These are phyloP conservation scores for Lasiodiplodia sp. DNA, from an alignment of 2,329 filamentous ascomycete genomes.

Conservation along the genomic window DNA sequence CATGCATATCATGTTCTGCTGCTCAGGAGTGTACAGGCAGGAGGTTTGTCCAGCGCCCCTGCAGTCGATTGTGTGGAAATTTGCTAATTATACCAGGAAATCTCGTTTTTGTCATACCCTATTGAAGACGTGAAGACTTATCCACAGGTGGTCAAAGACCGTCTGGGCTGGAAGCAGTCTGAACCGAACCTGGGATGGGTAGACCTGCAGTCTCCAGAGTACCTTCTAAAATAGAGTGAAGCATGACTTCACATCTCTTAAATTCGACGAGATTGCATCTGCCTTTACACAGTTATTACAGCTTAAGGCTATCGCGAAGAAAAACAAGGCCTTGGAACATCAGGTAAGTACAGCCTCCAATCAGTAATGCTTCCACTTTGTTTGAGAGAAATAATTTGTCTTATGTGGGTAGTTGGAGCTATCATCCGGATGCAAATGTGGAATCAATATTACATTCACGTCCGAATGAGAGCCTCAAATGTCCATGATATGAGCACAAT, in stretches of 20 bases:
- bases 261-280: background rate
- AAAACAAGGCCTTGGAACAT: too few species aligned
- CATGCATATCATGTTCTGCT: conserved; percentile 52
- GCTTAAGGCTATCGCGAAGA: too few species aligned
- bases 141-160: conserved; percentile 46
- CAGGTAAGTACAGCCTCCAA: too few species aligned
- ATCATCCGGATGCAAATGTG: too few species aligned
- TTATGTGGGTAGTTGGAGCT: too few species aligned
- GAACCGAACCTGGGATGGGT: conserved; percentile 53
- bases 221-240: conserved; percentile 32
- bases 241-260: background rate
- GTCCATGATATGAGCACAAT: too few species aligned
- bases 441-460: too few species aligned
- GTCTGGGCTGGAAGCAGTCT: conserved; percentile 51
- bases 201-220: conserved; percentile 49
- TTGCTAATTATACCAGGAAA: conserved; percentile 35
- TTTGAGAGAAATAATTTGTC: too few species aligned
- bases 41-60: conserved; percentile 34
- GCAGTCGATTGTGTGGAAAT: background rate
- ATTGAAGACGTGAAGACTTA: conserved; percentile 50
- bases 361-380: too few species aligned
- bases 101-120: conserved; percentile 47
- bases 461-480: too few species aligned
- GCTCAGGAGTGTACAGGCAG: conserved; percentile 48
- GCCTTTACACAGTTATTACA: background rate